Evolutionary conservation across 257 asterid genomes (phyloP), one percentile per base, ranked within the genome.

Genomic region (Craterostigma plantagineum): DNA sequence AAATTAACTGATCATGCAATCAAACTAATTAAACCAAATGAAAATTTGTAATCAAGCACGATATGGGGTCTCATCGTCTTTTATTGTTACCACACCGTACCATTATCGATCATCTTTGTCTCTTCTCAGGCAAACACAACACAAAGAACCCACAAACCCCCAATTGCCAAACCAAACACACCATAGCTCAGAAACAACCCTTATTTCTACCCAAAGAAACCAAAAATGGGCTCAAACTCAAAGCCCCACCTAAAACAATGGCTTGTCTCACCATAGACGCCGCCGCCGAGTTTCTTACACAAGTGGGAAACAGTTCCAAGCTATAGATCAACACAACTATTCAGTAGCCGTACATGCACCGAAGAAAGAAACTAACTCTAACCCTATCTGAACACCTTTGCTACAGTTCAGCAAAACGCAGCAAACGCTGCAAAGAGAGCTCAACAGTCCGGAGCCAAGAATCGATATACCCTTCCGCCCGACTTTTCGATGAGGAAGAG

Each of bases 241-340:
- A 50, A 1, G 54, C 62, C 3, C 82, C 86, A 6, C 86, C 79
- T 9, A 74, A 16, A 18, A 73, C 72, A 58, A 71, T 16, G 12
- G 85, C 73, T 58, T 79, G 87, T 38, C 93, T 49, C 65, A 66
- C 81, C 70, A 79, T 65, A 10, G 95, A 67, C 56, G 76, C 51
- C 0, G 76, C 51, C 0, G 90, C 92, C 0, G 81, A 84, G 57
- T 76, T 84, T 57, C 95, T 55, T 14, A 79, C 79, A 15, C 74
- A 61, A 3, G 93, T 84, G 0, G 93, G 93, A 18, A 79, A 84
- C 37, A 84, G 18, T 54, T 84, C 93, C n/a, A 84, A 8, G 1
- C 77, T 56, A 64, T 65, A 76, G 0, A 79, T 67, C 60, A 71
- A 3, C 0, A 65, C 52, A 9, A 76, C 59, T 15, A n/a, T n/a